These are phyloP conservation scores for Cutaneotrichosporon sp. DNA, from an alignment of 1,284 basidiomycete genomes.

Conservation along the genomic window DNA sequence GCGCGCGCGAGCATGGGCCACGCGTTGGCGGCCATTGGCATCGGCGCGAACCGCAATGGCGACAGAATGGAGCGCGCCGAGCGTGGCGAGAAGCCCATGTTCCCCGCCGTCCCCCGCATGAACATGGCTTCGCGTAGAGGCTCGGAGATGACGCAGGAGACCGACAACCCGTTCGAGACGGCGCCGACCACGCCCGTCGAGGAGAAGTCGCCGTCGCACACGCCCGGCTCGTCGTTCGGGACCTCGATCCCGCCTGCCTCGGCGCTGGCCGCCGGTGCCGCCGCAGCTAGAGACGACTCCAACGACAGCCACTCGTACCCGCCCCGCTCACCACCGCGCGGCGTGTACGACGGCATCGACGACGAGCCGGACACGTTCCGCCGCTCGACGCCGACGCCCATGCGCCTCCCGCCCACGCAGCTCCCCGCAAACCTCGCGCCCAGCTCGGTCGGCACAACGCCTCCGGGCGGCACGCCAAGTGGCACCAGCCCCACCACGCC, in stretches of 20 bases:
- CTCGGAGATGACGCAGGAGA: not conserved
- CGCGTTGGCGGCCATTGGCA: not conserved
- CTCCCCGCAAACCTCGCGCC: not conserved
- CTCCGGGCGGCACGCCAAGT: not conserved
- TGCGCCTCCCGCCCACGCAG: slow-evolving; percentile 2
- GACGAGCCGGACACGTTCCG: not conserved
- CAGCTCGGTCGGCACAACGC: not conserved
- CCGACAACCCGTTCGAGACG: slow-evolving; percentile 23
- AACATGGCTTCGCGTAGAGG: not conserved
- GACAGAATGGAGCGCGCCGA: not conserved
- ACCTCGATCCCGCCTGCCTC: slow-evolving; percentile 5
- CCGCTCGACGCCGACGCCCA: slow-evolving; percentile 3
- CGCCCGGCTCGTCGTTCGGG: slow-evolving; percentile 13
- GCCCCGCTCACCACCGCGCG: not conserved
- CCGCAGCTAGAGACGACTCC: no score
- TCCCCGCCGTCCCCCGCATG: not conserved
- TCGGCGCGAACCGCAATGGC: not conserved
- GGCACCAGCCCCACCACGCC: slow-evolving; percentile 12
- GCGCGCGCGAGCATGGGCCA: slow-evolving; percentile 3
- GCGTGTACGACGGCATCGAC: not conserved
- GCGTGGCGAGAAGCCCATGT: not conserved
- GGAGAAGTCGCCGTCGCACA: slow-evolving; percentile 9
- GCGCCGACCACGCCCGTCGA: slow-evolving; percentile 22
- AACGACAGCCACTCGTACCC: not conserved
- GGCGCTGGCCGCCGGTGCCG: slow-evolving; percentile 2